Percentiles rank a stretch among this genome's conserved stretches.
phyloP scores from a whole-genome alignment of 2,329 filamentous ascomycete genomes.

The Amylocarpus encephaloides region DNA sequence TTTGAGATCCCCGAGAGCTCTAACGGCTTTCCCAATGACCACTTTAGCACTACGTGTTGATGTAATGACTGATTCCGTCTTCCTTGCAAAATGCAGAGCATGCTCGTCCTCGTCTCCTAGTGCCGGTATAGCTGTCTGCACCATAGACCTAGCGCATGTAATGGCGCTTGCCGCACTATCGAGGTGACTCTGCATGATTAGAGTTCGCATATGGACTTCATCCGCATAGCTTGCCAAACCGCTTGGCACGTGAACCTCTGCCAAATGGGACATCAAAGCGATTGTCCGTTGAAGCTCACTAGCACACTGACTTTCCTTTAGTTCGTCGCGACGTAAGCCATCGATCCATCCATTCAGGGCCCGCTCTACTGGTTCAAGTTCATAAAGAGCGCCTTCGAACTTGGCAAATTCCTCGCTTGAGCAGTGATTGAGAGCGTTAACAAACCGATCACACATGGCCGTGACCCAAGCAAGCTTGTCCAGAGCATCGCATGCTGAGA shows the following conservation, averaged over 20 bases:
- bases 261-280: constrained; percentile 79
- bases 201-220: constrained; percentile 69
- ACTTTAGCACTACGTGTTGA: constrained; percentile 81
- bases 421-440: constrained; percentile 72
- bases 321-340: constrained; percentile 70
- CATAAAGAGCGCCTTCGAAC: constrained; percentile 75
- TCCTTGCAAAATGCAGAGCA: constrained; percentile 60
- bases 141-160: constrained; percentile 54
- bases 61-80: constrained; percentile 63
- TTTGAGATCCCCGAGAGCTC: constrained; percentile 71
- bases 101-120: constrained; percentile 59
- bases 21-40: constrained; percentile 69
- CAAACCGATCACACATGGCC: constrained; percentile 77
- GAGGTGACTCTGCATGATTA: constrained; percentile 72
- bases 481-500: constrained; percentile 72
- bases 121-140: constrained; percentile 57
- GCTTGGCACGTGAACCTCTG: constrained; percentile 68
- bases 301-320: constrained; percentile 78
- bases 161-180: constrained; percentile 70
- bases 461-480: constrained; percentile 83
- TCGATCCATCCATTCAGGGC: constrained; percentile 87
- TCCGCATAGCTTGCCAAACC: constrained; percentile 70
- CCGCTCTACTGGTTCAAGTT: constrained; percentile 86
- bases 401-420: constrained; percentile 70
- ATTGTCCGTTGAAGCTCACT: constrained; percentile 78